A percentile compares a stretch with the other conserved stretches of the same genome.
Conservation (phyloP, 75 land plant species). For the Cryptomeria japonica region DNA sequence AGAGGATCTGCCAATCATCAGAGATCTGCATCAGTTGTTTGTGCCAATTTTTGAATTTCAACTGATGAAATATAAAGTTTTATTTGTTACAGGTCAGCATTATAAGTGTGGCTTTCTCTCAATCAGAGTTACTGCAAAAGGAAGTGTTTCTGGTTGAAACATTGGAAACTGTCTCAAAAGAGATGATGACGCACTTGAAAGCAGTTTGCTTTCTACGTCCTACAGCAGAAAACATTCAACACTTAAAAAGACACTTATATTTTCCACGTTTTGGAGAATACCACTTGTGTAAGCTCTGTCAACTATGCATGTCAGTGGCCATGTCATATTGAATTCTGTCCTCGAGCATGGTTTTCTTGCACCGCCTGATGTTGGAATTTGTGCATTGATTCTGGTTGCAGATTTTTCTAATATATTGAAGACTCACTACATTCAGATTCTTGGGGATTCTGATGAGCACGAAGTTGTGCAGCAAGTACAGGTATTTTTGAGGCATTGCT, state of each 20-base stretch:
- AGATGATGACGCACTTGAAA: constrained; percentile 91
- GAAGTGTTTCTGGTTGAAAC: constrained; percentile 96
- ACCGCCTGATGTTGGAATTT: background rate
- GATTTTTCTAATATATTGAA: constrained; percentile 95
- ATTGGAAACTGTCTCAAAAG: constrained; percentile 72
- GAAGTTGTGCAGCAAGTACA: constrained; percentile 98
- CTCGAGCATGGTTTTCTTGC: background rate
- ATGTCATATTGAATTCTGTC: background rate
- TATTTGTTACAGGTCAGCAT: constrained; percentile 66
- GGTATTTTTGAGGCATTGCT: constrained; percentile 34
- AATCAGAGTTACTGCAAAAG: constrained; percentile 93
- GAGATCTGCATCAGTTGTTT: background rate
- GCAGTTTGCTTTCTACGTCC: constrained; percentile 95
- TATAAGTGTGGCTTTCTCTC: constrained; percentile 91
- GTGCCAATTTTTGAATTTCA: background rate
- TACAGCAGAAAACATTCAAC: constrained; percentile 88
- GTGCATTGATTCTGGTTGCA: constrained; percentile 24
- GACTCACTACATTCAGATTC: constrained; percentile 79
- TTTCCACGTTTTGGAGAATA: constrained; percentile 94
- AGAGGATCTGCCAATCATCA: background rate
- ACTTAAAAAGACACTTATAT: constrained; percentile 67
- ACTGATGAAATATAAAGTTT: background rate
- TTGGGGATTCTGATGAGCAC: constrained; percentile 94
- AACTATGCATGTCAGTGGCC: background rate
- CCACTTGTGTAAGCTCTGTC: constrained; percentile 70